Percentiles rank a stretch among this genome's conserved stretches.
Evolutionary conservation across 2,329 filamentous ascomycete species (phyloP).

Genomic region (Exophiala sideris): DNA sequence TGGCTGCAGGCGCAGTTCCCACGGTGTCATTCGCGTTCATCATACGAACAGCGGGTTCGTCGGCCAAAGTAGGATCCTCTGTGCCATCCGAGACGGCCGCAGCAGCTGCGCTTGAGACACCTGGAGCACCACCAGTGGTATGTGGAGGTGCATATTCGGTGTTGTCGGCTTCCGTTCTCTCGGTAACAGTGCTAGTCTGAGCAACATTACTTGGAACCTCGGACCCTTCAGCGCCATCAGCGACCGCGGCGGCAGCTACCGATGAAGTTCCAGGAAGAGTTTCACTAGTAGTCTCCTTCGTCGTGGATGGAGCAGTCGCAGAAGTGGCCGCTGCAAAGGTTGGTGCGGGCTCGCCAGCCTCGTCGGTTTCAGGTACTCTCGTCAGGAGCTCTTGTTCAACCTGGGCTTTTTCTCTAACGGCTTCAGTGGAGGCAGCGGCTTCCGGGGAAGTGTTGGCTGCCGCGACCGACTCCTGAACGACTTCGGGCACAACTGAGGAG

Average conservation of each 20-base stretch:
- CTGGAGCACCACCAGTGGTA: conserved; percentile 8
- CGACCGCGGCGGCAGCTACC: conserved; percentile 18
- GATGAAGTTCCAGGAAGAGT: conserved; percentile 15
- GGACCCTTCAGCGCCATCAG: conserved; percentile 19
- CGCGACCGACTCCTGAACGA: conserved; percentile 45
- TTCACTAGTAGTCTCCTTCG: neutral
- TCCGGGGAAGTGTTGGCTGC: conserved; percentile 62
- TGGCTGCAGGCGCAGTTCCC: neutral
- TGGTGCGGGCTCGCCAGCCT: conserved; percentile 40
- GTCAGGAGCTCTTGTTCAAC: conserved; percentile 71
- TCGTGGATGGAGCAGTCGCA: conserved; percentile 35
- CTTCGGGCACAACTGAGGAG: conserved; percentile 42
- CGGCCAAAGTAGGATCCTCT: conserved; percentile 25
- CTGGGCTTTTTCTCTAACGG: conserved; percentile 70
- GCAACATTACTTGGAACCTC: conserved; percentile 4
- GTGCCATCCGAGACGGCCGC: conserved; percentile 25
- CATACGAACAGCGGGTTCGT: conserved; percentile 27
- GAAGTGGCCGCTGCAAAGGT: conserved; percentile 39
- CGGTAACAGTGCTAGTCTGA: conserved; percentile 6
- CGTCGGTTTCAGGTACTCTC: conserved; percentile 37
- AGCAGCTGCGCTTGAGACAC: conserved; percentile 16
- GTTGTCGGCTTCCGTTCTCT: conserved; percentile 24
- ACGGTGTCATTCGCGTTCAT: conserved; percentile 26
- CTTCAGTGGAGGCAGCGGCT: conserved; percentile 64
- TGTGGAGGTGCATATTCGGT: conserved; percentile 26